Base-by-base conservation (phyloP, 306 rosid genomes). In the Rosa lucieae region DNA sequence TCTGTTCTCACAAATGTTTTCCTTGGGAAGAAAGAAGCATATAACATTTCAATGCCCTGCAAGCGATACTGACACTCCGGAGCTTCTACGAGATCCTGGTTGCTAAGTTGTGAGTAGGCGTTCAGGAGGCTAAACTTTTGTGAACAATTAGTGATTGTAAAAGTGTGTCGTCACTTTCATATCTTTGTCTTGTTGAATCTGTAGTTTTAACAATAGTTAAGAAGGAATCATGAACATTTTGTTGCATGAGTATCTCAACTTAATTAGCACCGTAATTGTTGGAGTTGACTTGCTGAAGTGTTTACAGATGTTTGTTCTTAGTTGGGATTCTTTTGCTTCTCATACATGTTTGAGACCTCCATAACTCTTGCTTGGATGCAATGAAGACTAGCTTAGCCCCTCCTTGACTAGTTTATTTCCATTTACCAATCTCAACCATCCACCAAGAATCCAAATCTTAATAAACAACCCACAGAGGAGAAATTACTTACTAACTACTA, bases 1-100 rank as follows among this genome's bases (percentile, higher is more conserved):
- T 55, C 80, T 14, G 85, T 77, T 40, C 85, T 86, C 35, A 59
- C 82, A 0, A 49, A 66, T 32, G 78, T 82, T 2, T 86, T 83
- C 61, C 67, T 82, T 32, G 72, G 42, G 70, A 68, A 75, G 73
- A 47, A 65, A 6, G 63, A 29, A 10, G 47, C 44, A 18, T 35
- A 18, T 29, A 73, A 0, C 5, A 32, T 10, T 1, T 32, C 76
- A 8, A 72, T 13, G 5, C 8, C 43, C 2, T 51, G 23, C 59
- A 32, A 32, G 14, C 12, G 47, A 37, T 17, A 32, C 51, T 51
- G 62, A n/a, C 23, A 35, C 32, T 72, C 12, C 4, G 20, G 18
- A 35, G 35, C 11, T 10, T 71, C 2, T 49, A 15, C 8, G 44
- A 26, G 67, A 10, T 23, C 3, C 1, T 61, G 29, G 17, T 10